Conservation (phyloP, 495 filamentous ascomycete species). For the Podospora sp. region DNA sequence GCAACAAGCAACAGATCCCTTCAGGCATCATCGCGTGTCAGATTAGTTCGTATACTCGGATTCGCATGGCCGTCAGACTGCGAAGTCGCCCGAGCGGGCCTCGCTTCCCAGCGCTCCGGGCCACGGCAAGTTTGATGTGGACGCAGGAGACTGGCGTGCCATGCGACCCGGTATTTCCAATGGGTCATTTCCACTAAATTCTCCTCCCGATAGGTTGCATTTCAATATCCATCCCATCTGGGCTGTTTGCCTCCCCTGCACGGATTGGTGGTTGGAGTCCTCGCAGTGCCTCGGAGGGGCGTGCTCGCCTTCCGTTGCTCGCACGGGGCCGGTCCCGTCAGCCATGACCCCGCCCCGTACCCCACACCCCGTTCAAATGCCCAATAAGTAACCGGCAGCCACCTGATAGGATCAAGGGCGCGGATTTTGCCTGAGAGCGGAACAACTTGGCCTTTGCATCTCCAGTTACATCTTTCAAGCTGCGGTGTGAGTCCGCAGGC, state of each 20-base stretch:
- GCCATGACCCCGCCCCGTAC: background rate
- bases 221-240: no score
- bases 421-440: background rate
- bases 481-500: background rate
- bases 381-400: background rate
- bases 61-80: background rate
- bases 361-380: background rate
- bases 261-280: no score
- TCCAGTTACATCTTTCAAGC: background rate
- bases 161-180: no score
- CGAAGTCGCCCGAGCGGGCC: background rate
- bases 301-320: no score
- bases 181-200: no score
- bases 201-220: no score
- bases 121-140: no score
- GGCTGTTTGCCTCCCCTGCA: no score
- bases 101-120: no score
- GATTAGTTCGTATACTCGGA: background rate
- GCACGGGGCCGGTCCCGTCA: background rate
- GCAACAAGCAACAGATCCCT: background rate
- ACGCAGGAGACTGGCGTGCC: no score
- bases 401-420: background rate
- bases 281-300: no score
- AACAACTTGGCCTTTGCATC: background rate
- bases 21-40: background rate